phyloP scores from a whole-genome alignment of 1,139 yeast species.

The Geotrichum candidum region DNA sequence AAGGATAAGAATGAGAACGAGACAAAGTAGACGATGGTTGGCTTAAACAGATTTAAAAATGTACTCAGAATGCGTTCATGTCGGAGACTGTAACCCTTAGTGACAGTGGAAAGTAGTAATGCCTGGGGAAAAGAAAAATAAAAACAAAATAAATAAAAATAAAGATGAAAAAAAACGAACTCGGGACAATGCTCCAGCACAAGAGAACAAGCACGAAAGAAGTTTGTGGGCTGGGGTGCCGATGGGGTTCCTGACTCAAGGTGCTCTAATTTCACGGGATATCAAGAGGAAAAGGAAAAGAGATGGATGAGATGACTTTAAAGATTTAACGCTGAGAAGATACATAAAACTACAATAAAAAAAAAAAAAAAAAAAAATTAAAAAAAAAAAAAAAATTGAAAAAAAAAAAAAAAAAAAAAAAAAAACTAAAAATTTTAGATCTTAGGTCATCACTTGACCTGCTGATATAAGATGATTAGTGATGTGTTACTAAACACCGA shows the following conservation, averaged over 20 bases:
- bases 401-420: background rate
- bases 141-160: background rate
- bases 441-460: background rate
- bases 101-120: background rate
- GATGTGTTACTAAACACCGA: too few relatives aligned
- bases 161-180: background rate
- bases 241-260: background rate
- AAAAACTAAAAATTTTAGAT: background rate
- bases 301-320: background rate
- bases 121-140: background rate
- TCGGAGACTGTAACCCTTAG: background rate
- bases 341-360: background rate
- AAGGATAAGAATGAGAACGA: background rate
- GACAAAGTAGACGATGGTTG: background rate
- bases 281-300: background rate
- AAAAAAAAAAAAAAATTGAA: background rate
- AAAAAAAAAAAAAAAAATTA: background rate
- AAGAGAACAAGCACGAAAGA: background rate
- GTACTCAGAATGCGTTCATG: background rate
- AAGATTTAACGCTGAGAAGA: background rate
- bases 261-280: background rate
- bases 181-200: background rate
- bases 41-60: background rate
- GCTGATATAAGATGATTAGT: too few relatives aligned
- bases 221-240: background rate